These are phyloP conservation scores for Podaxis mareebaensis DNA, from an alignment of 768 basidiomycete genomes.

Conservation along the genomic window DNA sequence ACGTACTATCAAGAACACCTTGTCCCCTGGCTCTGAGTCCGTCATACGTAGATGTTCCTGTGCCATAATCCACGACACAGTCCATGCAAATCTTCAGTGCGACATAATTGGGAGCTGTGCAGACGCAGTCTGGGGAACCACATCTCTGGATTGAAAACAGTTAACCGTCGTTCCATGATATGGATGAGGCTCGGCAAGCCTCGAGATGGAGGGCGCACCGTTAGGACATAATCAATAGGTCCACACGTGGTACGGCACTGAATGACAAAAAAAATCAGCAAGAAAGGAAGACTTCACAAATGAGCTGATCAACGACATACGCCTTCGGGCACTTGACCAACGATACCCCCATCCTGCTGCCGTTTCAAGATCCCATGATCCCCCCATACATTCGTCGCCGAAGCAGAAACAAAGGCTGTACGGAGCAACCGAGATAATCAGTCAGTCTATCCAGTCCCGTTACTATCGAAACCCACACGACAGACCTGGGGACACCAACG, in stretches of 20 bases:
- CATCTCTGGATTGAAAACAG: background rate
- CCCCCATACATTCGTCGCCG: background rate
- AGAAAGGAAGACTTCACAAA: background rate
- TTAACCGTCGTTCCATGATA: background rate
- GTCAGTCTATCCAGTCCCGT: background rate
- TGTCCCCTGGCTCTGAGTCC: background rate
- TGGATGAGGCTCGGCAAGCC: background rate
- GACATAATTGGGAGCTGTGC: background rate
- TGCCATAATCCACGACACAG: conserved; percentile 5
- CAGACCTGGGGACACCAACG: background rate
- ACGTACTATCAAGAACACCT: background rate
- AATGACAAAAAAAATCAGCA: background rate
- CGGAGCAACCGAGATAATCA: background rate
- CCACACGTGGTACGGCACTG: conserved; percentile 10
- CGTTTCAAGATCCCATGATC: background rate
- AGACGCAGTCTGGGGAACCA: background rate
- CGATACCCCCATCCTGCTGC: background rate
- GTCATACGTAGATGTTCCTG: background rate
- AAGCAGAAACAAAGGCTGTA: background rate
- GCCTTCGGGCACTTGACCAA: conserved; percentile 2
- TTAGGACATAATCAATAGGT: background rate
- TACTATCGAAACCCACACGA: background rate
- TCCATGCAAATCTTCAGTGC: conserved; percentile 9
- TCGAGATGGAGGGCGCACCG: background rate
- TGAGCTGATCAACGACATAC: background rate